Base-by-base conservation (phyloP, 768 basidiomycete species). In the Melanogaster broomeanus region DNA sequence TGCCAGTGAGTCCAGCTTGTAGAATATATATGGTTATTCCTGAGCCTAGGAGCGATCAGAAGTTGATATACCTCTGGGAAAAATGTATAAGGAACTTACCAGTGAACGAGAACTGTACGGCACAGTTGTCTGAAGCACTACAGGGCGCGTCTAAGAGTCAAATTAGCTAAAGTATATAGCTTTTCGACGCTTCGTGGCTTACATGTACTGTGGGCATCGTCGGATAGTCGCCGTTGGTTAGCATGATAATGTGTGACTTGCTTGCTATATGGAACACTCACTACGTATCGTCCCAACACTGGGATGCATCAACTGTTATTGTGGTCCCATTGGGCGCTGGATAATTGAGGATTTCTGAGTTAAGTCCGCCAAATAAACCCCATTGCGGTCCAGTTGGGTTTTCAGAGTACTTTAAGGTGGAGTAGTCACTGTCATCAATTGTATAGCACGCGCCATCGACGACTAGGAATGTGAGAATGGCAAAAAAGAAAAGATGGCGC, bases 21-120 rank as follows among this genome's bases (percentile, higher is more conserved):
- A 65, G 41, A 21, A 66, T 59, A 47, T 67, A 68, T n/a, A 66
- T 52, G 1, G 63, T 65, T 40, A 63, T 40, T 19, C 65, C 65
- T 11, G 65, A 67, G 3, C 63, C 65, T 66, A 18, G 22, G 21
- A 15, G 37, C 10, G 42, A 13, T 33, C 34, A 24, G 7, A 1
- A 42, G 24, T 24, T 38, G 10, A 25, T 34, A 12, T 6, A 3
- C 15, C 22, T 21, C 31, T n/a, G n/a, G n/a, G n/a, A n/a, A n/a
- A 34, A n/a, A n/a, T 21, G 37, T 18, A 10, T 1, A 5, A 15
- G 12, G 8, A 25, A 18, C 51, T 7, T 41, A 58, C 64, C 62
- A 27, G 60, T 62, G 35, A 66, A 67, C 11, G 62, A 54, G 21
- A 64, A 64, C 40, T 60, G 51, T 18, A 67, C 52, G 24, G 49